Evolutionary conservation across 495 filamentous ascomycete species (phyloP).

Genomic region (Talaromyces trachyspermus): DNA sequence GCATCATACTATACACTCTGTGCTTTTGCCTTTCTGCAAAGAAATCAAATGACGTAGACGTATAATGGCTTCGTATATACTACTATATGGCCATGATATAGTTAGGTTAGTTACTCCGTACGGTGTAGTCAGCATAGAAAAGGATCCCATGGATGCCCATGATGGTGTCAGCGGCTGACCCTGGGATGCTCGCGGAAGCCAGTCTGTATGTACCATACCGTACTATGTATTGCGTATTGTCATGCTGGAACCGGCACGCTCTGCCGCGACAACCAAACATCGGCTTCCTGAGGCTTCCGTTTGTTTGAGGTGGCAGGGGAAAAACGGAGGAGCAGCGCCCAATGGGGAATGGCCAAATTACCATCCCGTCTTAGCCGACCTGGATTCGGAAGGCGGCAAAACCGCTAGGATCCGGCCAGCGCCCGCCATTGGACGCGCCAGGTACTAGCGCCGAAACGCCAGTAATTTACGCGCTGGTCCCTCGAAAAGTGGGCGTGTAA

Average conservation of each 20-base stretch:
- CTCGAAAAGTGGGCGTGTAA: too few species aligned
- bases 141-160: not conserved
- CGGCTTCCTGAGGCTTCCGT: not conserved
- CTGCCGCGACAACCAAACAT: too few species aligned
- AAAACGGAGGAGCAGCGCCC: not conserved
- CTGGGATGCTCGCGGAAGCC: conserved; percentile 4
- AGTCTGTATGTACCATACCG: too few species aligned
- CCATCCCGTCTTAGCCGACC: conserved; percentile 7
- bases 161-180: conserved; percentile 8
- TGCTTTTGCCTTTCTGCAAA: too few species aligned
- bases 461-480: too few species aligned
- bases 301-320: not conserved
- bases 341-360: conserved; percentile 4
- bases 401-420: not conserved
- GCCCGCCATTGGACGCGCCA: not conserved
- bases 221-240: not conserved
- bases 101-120: too few species aligned
- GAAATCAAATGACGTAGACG: too few species aligned
- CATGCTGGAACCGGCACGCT: not conserved
- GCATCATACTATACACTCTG: too few species aligned
- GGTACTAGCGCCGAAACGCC: too few species aligned
- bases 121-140: not conserved
- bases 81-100: too few species aligned
- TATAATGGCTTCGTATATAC: too few species aligned
- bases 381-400: conserved; percentile 3